Evolutionary conservation across 1,139 yeast genomes (phyloP).

Genomic region (Debaryomyces sp.): DNA sequence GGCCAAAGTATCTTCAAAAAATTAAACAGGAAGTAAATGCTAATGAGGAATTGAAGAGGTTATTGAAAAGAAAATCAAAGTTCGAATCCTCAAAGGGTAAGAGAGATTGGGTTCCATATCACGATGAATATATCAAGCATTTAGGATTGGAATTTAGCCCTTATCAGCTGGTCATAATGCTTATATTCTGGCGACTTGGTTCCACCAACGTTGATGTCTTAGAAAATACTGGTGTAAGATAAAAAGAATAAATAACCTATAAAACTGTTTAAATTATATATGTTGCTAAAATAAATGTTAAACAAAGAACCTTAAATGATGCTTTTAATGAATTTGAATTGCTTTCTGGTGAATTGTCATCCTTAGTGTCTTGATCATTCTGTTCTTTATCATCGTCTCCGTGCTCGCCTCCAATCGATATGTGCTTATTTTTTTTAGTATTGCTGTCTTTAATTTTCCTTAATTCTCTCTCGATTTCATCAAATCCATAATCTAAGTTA

Average conservation of each 20-base stretch:
- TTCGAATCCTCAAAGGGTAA: constrained; percentile 43
- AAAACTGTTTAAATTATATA: constrained; percentile 1
- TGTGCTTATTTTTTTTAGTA: constrained; percentile 19
- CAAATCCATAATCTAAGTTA: constrained; percentile 38
- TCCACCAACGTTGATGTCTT: constrained; percentile 58
- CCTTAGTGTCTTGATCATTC: constrained; percentile 25
- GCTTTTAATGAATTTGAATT: background rate
- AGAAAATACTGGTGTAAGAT: constrained; percentile 20
- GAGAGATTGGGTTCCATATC: constrained; percentile 61
- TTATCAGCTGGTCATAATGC: constrained; percentile 67
- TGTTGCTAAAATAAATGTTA: constrained; percentile 3
- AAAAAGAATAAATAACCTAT: background rate
- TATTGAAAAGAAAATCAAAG: constrained; percentile 38
- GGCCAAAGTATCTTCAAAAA: constrained; percentile 53
- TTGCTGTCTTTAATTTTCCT: constrained; percentile 27
- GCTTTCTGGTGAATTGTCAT: background rate
- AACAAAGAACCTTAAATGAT: background rate
- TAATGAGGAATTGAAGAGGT: constrained; percentile 30
- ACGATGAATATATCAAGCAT: constrained; percentile 58
- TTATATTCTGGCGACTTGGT: constrained; percentile 73
- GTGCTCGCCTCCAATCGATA: constrained; percentile 44
- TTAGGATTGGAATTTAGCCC: constrained; percentile 67
- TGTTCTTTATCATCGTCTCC: constrained; percentile 26
- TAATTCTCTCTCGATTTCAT: constrained; percentile 42
- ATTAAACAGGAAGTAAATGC: constrained; percentile 36